These are phyloP conservation scores for Leptomonas seymouri DNA, from an alignment of 208 protist genomes.

Conservation along the genomic window DNA sequence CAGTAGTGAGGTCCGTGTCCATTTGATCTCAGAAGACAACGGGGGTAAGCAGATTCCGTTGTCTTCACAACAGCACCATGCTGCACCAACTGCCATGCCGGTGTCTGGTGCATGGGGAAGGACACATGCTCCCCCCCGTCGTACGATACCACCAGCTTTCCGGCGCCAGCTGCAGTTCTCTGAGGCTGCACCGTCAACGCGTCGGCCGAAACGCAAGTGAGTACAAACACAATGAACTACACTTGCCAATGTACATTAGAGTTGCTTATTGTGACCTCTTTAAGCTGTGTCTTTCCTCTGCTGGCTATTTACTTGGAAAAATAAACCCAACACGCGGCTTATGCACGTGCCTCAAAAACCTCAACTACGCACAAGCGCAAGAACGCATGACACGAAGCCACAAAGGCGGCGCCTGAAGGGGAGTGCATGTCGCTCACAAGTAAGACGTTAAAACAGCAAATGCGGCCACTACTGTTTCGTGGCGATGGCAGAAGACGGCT, in stretches of 20 bases:
- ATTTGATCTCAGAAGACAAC: neutral
- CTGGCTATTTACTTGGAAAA: neutral
- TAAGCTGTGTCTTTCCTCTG: neutral
- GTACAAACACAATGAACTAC: no score
- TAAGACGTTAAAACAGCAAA: no score
- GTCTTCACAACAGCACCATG: neutral
- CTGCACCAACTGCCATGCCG: neutral
- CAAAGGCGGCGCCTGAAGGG: no score
- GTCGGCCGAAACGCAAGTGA: slow-evolving; percentile 50
- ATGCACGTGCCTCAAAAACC: neutral
- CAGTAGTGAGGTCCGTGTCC: no score
- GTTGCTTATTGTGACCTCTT: no score
- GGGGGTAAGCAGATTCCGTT: neutral
- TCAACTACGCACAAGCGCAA: neutral
- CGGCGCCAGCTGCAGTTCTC: slow-evolving; percentile 26
- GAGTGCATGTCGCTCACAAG: no score
- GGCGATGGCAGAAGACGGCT: no score
- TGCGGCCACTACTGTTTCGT: no score
- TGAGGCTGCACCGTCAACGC: slow-evolving; percentile 31
- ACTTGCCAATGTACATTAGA: no score
- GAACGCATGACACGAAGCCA: neutral
- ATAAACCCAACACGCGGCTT: neutral
- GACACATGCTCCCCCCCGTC: neutral
- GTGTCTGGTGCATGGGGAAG: neutral
- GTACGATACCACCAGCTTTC: slow-evolving; percentile 35